Conservation (phyloP, 1,284 basidiomycete species). For the Malassezia dermatis region DNA sequence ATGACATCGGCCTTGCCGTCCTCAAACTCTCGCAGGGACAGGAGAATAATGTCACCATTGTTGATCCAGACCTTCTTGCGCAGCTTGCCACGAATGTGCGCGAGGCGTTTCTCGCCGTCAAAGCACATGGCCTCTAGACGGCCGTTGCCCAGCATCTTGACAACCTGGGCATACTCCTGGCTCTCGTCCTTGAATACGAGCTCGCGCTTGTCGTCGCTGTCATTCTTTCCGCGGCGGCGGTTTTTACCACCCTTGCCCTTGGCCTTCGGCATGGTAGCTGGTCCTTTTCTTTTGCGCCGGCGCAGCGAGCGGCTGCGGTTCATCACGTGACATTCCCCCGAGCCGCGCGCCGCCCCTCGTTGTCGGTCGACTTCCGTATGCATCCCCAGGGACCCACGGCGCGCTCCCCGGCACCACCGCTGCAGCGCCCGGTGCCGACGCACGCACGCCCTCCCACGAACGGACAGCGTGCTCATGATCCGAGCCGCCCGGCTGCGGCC, state of each 20-base stretch:
- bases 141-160: conserved; percentile 97
- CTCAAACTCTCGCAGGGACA: conserved; percentile 96
- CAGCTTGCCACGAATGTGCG: conserved; percentile 98
- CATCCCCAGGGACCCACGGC: conserved; percentile 22
- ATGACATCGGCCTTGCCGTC: conserved; percentile 99
- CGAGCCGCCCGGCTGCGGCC: background rate
- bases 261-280: conserved; percentile 28
- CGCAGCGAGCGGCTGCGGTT: background rate
- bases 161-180: conserved; percentile 97
- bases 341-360: background rate
- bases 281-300: background rate
- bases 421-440: conserved; percentile 45
- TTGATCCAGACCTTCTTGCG: conserved; percentile 99
- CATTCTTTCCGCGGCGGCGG: conserved; percentile 98
- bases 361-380: conserved; percentile 13
- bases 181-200: conserved; percentile 98
- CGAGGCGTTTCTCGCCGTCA: conserved; percentile 93
- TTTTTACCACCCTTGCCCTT: conserved; percentile 87
- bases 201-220: conserved; percentile 96
- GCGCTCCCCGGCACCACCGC: conserved; percentile 33
- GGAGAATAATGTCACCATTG: conserved; percentile 89
- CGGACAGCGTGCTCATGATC: conserved; percentile 5
- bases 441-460: conserved; percentile 21
- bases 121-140: conserved; percentile 94
- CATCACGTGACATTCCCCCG: background rate